Evolutionary conservation across 257 asterid species (phyloP).

Genomic region (Nicotiana sylvestris): DNA sequence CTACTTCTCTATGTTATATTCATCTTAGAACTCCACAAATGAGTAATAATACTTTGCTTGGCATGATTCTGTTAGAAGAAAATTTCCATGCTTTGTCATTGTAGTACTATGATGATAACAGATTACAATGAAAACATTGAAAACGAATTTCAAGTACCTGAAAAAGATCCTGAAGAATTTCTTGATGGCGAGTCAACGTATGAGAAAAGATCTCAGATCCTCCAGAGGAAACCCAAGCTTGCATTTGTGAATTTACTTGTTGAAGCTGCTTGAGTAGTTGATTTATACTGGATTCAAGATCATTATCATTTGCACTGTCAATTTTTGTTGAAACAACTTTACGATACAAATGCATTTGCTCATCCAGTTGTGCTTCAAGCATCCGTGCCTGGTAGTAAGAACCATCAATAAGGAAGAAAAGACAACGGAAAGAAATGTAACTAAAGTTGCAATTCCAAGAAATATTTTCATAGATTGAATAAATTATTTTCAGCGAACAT

Average conservation of each 20-base stretch:
- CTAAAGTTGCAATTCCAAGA: background rate
- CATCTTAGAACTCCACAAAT: background rate
- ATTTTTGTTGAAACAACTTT: conserved; percentile 60
- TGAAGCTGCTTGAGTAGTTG: conserved; percentile 84
- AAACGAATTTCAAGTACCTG: conserved; percentile 41
- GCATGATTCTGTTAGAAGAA: background rate
- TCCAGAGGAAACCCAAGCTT: conserved; percentile 94
- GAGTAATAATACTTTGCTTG: background rate
- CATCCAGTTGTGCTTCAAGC: conserved; percentile 88
- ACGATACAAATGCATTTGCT: conserved; percentile 87
- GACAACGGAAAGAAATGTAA: background rate
- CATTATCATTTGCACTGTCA: conserved; percentile 54
- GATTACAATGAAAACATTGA: background rate
- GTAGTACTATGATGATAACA: background rate
- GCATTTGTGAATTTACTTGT: conserved; percentile 82
- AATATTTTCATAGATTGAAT: background rate
- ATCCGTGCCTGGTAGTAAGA: conserved; percentile 61
- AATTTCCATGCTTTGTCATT: background rate
- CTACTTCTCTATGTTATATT: too few relatives aligned
- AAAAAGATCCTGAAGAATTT: conserved; percentile 86
- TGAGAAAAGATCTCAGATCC: conserved; percentile 92
- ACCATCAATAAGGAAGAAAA: background rate
- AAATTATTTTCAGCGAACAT: background rate
- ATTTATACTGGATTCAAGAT: conserved; percentile 66
- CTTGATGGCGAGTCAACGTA: conserved; percentile 90